Evolutionary conservation across 306 rosid genomes (phyloP), one percentile per base, ranked within the genome.

Genomic region (Vigna reflexopilosa): DNA sequence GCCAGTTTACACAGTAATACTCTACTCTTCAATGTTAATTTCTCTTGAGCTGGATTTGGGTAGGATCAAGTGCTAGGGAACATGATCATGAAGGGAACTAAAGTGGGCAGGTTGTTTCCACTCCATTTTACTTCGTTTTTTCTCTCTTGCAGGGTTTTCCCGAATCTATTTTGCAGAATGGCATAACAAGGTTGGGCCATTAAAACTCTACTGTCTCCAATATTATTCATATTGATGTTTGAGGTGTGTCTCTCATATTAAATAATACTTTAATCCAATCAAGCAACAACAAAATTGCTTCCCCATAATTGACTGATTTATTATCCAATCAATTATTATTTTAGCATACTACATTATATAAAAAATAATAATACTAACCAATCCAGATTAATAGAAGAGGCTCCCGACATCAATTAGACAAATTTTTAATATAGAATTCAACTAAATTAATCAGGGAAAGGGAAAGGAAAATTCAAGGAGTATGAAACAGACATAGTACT

Each of bases 401-500:
- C 81, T 67, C 48, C 57, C 67, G 48, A 28, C 32, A 42, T 42
- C 58, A 73, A 45, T 32, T 34, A 52, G 47, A 72, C 59, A 63
- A 71, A 62, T 49, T 57, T 30, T 66, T 69, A 49, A 54, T 59
- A 75, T 10, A 17, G 36, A 67, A 51, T 26, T 63, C 61, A 72
- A 75, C 64, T 61, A 24, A 65, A 62, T 52, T 64, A 34, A 68
- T 58, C 26, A 58, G 26, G 11, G 28, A 73, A 81, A 80, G 40
- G 80, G 50, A 70, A 17, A 47, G 14, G 40, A 64, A 69, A 55
- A 67, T 20, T 19, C 3, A 8, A 49, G 73, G 58, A 68, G 61
- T n/a, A 73, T 51, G 55, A 76, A 72, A 71, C 20, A 47, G 57
- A 73, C 7, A 48, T 9, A 61, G 49, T 62, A 87, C 97, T 89